Evolutionary conservation across 768 basidiomycete species (phyloP), one percentile per base, ranked within the genome.

Genomic region (Tremella yokohamensis): DNA sequence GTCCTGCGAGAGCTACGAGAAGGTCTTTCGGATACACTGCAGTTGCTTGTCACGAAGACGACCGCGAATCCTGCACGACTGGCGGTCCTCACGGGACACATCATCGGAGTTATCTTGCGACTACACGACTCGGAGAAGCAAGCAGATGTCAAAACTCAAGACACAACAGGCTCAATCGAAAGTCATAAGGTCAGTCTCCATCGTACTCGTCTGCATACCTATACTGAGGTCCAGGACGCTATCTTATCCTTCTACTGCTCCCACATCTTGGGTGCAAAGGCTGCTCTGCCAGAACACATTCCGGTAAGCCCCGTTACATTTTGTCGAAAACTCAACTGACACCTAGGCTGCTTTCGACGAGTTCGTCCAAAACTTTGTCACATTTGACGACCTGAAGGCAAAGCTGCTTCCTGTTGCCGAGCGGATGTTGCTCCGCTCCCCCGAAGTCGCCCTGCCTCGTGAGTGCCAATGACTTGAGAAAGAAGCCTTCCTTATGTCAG

Each of bases 401-500:
- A 75, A 77, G 0, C 78, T 93, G 44, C 76, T 92, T 0, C 89
- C 90, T 0, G 80, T 81, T 0, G 83, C 89, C 38, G 90, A 93
- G 70, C 90, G 90, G 64, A 83, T 88, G 1, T 72, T 94, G 8
- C 77, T 90, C 9, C 84, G 89, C 24, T 87, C 88, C 1, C 90
- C 93, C 0, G 92, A 94, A 74, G 79, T 83, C 40, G 83, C 87
- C 0, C 80, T 94, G 2, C 78, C 79, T 37, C 79, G 89, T 89
- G 58, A 50, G 82, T 69, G 48, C 24, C 42, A 12, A 62, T 55
- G 55, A 39, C 45, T 53, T 38, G 40, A 19, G 29, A 11, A 49
- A 53, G 34, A 20, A 15, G 12, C 3, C 3, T 18, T 45, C 11
- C 18, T 42, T 37, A 39, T 25, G 1, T 15, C 25, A 86, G 84